Base-by-base conservation (phyloP, 75 land plant species). In the Chamaecyparis obtusa region DNA sequence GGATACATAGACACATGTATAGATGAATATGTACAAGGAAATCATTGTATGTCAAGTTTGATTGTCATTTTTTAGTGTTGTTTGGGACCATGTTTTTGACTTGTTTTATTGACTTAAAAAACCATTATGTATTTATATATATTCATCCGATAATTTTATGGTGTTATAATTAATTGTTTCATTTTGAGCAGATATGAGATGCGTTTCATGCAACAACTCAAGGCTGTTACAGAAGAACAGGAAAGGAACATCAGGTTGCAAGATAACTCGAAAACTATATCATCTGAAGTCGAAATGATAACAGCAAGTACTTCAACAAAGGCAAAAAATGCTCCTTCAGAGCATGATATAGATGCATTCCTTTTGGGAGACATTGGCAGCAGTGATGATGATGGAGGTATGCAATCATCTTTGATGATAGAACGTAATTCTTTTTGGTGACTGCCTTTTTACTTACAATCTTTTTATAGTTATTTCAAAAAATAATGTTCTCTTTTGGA, bases 341-440 rank as follows among this genome's bases (percentile, higher is more conserved):
- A 93, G 43, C 90, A 91, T 43, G 95, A 94, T 67, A 83, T 94
- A 88, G 95, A 94, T 87, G 90, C 88, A n/a, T 94, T 94, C 89
- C 95, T 94, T 85, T 60, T 94, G 80, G 95, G 95, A 51, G 94
- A 93, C 89, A 85, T 87, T 48, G 95, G 92, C 35, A 91, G 92
- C 83, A 86, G 88, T 86, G 92, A 89, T 86, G 94, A 89, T 9
- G 95, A 91, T 33, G 90, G 88, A 89, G 95, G 95, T 92, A 87
- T 72, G 32, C 16, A 43, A 32, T 48, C 49, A 44, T 44, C n/a
- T 10, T 81, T 46, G 54, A 27, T 81, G 49, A 9, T 44, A 46
- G 48, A 81, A 44, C 83, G 46, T 24, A 27, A 46, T 24, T 44
- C 4, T 81, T 81, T 17, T 43, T 43, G 19, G 30, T 21, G 48